phyloP scores from a whole-genome alignment of 148 eudicot species.

The Nepenthes mirabilis region DNA sequence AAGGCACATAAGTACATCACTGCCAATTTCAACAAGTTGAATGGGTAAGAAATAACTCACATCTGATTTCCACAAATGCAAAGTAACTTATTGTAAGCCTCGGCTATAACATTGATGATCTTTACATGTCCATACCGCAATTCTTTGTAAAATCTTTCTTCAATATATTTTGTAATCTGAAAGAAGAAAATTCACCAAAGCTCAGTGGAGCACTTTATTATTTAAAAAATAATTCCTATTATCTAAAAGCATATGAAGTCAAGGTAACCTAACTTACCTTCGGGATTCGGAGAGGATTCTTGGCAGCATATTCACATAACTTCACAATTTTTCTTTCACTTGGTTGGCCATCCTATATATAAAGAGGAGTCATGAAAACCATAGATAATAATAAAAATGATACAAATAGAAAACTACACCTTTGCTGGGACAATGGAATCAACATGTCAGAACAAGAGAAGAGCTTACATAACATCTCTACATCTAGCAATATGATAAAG shows the following conservation, averaged over 20 bases:
- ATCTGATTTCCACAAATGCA: conserved; percentile 69
- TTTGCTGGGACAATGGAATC: background rate
- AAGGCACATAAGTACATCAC: too few relatives aligned
- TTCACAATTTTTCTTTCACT: conserved; percentile 75
- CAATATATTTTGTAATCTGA: conserved; percentile 81
- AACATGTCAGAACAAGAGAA: too few relatives aligned
- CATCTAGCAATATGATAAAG: too few relatives aligned
- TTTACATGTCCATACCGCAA: conserved; percentile 57
- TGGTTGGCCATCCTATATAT: conserved; percentile 51
- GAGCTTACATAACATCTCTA: too few relatives aligned
- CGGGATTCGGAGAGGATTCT: conserved; percentile 87
- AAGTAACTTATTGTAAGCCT: conserved; percentile 64
- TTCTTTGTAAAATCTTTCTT: conserved; percentile 85
- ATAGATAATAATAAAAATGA: background rate
- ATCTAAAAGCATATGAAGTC: background rate
- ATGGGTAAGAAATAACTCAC: conserved; percentile 28
- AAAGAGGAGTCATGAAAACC: conserved; percentile 1
- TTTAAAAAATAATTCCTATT: background rate
- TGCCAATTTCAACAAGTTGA: too few relatives aligned
- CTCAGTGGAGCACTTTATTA: background rate
- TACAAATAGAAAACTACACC: background rate
- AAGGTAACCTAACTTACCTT: conserved; percentile 31
- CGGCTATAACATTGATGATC: conserved; percentile 41
- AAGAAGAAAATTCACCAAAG: conserved; percentile 4
- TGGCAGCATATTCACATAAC: conserved; percentile 94